A percentile compares a stretch with the other conserved stretches of the same genome.
Evolutionary conservation across 2,329 filamentous ascomycete species (phyloP).

Genomic region (Clonostachys chloroleuca): DNA sequence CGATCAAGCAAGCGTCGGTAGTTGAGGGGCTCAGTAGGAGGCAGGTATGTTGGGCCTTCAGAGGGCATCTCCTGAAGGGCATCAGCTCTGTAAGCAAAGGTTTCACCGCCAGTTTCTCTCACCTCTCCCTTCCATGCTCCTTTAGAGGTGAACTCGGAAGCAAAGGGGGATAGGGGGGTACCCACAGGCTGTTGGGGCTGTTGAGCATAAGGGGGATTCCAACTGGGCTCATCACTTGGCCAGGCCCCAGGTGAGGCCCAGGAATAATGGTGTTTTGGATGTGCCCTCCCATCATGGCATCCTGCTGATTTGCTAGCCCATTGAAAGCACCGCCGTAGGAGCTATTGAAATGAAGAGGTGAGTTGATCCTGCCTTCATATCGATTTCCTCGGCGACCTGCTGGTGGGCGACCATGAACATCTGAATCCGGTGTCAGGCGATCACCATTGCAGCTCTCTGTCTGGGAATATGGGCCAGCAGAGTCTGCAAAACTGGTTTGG

Average conservation of each 20-base stretch:
- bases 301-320: slow-evolving; percentile 23
- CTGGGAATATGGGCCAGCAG: slow-evolving; percentile 21
- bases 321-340: slow-evolving; percentile 27
- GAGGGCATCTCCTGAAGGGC: slow-evolving; percentile 34
- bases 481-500: slow-evolving; percentile 34
- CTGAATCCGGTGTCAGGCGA: slow-evolving; percentile 42
- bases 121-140: slow-evolving; percentile 53
- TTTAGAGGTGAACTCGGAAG: slow-evolving; percentile 66
- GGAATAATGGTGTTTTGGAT: slow-evolving; percentile 11
- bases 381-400: slow-evolving; percentile 39
- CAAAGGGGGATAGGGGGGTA: slow-evolving; percentile 67
- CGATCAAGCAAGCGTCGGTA: slow-evolving; percentile 93
- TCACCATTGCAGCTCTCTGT: slow-evolving; percentile 39
- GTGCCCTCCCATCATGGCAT: slow-evolving; percentile 23
- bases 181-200: slow-evolving; percentile 52
- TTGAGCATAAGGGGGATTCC: slow-evolving; percentile 37
- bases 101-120: slow-evolving; percentile 11
- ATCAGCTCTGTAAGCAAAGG: slow-evolving; percentile 6
- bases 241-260: no score
- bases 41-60: slow-evolving; percentile 73
- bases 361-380: slow-evolving; percentile 37
- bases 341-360: slow-evolving; percentile 23
- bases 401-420: slow-evolving; percentile 36
- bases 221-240: slow-evolving; percentile 27
- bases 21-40: slow-evolving; percentile 87